Evolutionary conservation across 768 basidiomycete genomes (phyloP).

Genomic region (Collybiopsis luxurians): DNA sequence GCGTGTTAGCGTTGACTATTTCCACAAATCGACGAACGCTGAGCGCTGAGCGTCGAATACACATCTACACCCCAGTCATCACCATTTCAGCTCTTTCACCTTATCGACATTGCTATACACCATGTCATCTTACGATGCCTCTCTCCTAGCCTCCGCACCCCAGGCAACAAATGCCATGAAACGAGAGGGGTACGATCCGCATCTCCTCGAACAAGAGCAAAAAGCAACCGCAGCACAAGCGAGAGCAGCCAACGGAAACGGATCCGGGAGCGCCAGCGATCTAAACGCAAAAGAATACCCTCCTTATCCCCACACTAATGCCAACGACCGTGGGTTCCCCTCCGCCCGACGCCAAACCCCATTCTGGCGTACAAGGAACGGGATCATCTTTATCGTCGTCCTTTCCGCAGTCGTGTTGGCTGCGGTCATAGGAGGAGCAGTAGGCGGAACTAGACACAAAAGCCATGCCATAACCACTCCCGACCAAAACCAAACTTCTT

Average conservation of each 20-base stretch:
- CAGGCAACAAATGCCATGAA: slow-evolving; percentile 37
- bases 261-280: neutral
- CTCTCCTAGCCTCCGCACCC: slow-evolving; percentile 36
- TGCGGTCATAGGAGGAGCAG: slow-evolving; percentile 55
- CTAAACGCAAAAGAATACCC: neutral
- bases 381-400: slow-evolving; percentile 38
- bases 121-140: slow-evolving; percentile 31
- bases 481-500: no score
- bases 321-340: slow-evolving; percentile 30
- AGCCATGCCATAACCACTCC: neutral
- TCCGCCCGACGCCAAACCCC: slow-evolving; percentile 28
- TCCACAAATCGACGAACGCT: no score
- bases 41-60: no score
- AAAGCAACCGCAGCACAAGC: slow-evolving; percentile 13
- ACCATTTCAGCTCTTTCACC: no score
- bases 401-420: slow-evolving; percentile 41
- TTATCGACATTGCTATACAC: no score
- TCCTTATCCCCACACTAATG: neutral
- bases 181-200: slow-evolving; percentile 47
- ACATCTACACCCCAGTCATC: no score
- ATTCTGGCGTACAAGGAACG: slow-evolving; percentile 45
- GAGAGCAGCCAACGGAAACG: neutral
- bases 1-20: no score
- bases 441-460: slow-evolving; percentile 41
- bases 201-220: slow-evolving; percentile 21